Conservation (phyloP, 2,329 filamentous ascomycete species). For the Beauveria caledonica region DNA sequence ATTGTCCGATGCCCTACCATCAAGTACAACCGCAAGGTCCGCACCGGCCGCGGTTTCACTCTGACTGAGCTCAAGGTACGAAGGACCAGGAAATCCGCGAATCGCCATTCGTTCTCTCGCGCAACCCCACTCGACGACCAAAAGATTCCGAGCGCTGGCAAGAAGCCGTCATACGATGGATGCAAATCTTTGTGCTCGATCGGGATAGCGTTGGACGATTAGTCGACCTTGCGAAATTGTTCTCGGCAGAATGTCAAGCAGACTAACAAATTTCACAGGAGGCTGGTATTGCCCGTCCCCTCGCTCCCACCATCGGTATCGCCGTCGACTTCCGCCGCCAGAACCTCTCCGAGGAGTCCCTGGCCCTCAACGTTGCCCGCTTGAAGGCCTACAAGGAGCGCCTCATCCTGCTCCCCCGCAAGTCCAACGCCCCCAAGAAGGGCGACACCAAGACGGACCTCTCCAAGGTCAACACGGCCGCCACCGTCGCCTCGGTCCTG, state of each 20-base stretch:
- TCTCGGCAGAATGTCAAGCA: neutral
- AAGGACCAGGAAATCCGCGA: neutral
- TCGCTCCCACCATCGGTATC: conserved; percentile 95
- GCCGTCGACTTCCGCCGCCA: conserved; percentile 91
- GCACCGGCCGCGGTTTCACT: conserved; percentile 95
- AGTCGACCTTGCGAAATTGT: neutral
- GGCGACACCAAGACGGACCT: conserved; percentile 83
- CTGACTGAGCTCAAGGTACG: conserved; percentile 95
- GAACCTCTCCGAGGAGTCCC: conserved; percentile 94
- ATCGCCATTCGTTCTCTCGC: neutral
- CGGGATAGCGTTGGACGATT: neutral
- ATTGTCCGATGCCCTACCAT: conserved; percentile 95
- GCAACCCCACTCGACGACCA: neutral
- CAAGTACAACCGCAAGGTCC: conserved; percentile 98
- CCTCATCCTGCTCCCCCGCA: conserved; percentile 96
- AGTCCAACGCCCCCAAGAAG: conserved; percentile 87
- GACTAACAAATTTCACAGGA: conserved; percentile 54
- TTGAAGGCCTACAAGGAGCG: conserved; percentile 96
- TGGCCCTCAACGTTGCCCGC: conserved; percentile 90
- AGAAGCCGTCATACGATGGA: neutral
- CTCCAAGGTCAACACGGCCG: conserved; percentile 54
- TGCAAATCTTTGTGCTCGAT: neutral
- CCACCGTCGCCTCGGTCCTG: conserved; percentile 43
- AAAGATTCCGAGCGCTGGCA: neutral
- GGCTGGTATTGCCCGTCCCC: conserved; percentile 88